Conservation (phyloP, 768 basidiomycete genomes). For the Rhizopogon salebrosus region DNA sequence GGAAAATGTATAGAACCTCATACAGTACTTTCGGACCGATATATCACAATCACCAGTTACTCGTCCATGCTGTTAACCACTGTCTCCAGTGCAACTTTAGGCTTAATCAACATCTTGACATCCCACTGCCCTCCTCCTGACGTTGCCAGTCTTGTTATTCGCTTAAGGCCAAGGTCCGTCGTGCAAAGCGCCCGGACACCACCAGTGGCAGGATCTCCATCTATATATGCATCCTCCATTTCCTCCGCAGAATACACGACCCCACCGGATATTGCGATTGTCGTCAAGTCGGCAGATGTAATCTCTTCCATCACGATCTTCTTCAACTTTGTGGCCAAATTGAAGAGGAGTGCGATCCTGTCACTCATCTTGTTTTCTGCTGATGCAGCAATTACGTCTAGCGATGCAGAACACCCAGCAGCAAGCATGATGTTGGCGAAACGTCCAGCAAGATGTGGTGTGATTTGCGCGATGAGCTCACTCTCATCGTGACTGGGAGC, state of each 20-base stretch:
- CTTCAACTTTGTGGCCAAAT: conserved; percentile 37
- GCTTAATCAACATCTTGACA: conserved; percentile 28
- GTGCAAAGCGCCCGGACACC: conserved; percentile 27
- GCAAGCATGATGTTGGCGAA: conserved; percentile 1
- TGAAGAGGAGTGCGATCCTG: conserved; percentile 33
- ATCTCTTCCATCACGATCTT: conserved; percentile 29
- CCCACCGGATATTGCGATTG: conserved; percentile 15
- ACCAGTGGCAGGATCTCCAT: conserved; percentile 9
- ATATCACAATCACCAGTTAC: conserved; percentile 4
- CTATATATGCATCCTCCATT: conserved; percentile 30
- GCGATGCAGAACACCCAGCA: conserved; percentile 3
- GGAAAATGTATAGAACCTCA: background rate
- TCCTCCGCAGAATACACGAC: conserved; percentile 15
- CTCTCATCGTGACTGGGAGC: conserved; percentile 11
- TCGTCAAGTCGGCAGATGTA: conserved; percentile 27
- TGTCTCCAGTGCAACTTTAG: conserved; percentile 34
- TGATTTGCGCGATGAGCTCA: background rate
- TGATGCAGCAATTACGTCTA: conserved; percentile 25
- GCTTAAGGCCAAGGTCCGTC: conserved; percentile 32
- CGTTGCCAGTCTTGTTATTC: conserved; percentile 21
- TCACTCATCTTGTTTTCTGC: conserved; percentile 34
- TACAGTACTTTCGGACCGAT: background rate
- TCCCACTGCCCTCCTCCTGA: conserved; percentile 27
- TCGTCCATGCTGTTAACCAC: conserved; percentile 29
- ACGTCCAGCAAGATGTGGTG: background rate